Evolutionary conservation across 176 grass and related monocot species (phyloP), one percentile per base, ranked within the genome.

Genomic region (Melocanna baccifera): DNA sequence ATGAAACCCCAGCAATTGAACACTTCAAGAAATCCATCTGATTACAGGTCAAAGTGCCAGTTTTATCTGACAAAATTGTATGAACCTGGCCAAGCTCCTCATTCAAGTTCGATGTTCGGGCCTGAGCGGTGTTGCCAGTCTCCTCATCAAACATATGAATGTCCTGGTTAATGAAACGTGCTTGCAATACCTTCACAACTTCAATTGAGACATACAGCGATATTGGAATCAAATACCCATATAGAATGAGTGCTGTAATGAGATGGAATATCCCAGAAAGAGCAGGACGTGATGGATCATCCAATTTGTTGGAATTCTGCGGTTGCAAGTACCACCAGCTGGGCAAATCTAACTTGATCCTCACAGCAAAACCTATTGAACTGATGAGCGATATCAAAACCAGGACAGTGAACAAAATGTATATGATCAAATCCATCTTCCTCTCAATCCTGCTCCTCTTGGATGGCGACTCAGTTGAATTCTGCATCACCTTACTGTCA

Each of bases 1-100:
- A 99, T 59, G 93, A 87, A 73, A 92, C 71, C 59, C 93, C 96
- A 48, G 91, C 93, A 79, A 99, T 92, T 39, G 96, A 99, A 87
- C 93, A 96, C 69, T 96, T 99, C 69, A 99, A 92, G 78, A 99
- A 99, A 57, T 99, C 93, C 93, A 99, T 99, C 84, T 99, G 96
- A 55, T 99, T 99, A 75, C 96, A 99, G 8, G 96, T 99, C 86
- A 99, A 75, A 51, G 96, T 99, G 63, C 96, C 96, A 3, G 96
- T 99, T 91, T 99, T 96, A 87, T 96, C 96, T 0, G 93, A 99
- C 64, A 99, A 57, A 80, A 99, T 86, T 12, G 93, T 96, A 58
- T 96, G 91, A 85, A 99, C 96, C 82, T 99, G 96, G 32, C 96
- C 93, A 83, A 99, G 93, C 65, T 99, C 96, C 86, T 99, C 96